Percentiles rank a stretch among this genome's conserved stretches.
Conservation (phyloP, 768 basidiomycete genomes). For the Neoboletus brunneissimus region DNA sequence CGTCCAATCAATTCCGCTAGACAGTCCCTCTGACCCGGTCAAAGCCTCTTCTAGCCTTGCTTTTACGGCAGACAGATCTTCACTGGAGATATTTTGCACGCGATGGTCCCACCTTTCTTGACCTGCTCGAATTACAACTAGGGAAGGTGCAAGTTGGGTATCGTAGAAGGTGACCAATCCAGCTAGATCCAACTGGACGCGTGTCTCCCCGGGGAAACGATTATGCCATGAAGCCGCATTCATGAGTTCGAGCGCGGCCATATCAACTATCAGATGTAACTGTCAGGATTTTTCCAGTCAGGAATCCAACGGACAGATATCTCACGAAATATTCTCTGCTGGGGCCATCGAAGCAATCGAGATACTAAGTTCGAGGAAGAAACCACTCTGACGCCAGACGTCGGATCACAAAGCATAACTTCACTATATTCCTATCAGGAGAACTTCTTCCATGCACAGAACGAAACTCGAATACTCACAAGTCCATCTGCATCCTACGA, state of each 20-base stretch:
- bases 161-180: slow-evolving; percentile 29
- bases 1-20: slow-evolving; percentile 35
- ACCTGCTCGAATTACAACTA: slow-evolving; percentile 10
- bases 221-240: slow-evolving; percentile 26
- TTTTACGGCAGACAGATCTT: slow-evolving; percentile 7
- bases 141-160: slow-evolving; percentile 17
- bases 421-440: slow-evolving; percentile 31
- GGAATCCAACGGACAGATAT: neutral
- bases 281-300: neutral
- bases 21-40: neutral
- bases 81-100: slow-evolving; percentile 7
- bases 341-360: neutral
- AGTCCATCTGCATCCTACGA: slow-evolving; percentile 40
- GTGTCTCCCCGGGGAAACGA: slow-evolving; percentile 26
- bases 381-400: slow-evolving; percentile 19
- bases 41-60: slow-evolving; percentile 5
- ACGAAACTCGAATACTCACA: slow-evolving; percentile 33
- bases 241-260: slow-evolving; percentile 8
- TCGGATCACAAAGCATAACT: slow-evolving; percentile 44
- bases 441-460: too few relatives aligned
- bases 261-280: neutral
- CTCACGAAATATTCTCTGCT: neutral
- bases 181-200: slow-evolving; percentile 19
- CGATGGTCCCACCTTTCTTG: slow-evolving; percentile 24
- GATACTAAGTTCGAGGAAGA: slow-evolving; percentile 37